A percentile compares a stretch with the other conserved stretches of the same genome.
Conservation (phyloP, 2,329 filamentous ascomycete genomes). For the Epichloe hybrida region DNA sequence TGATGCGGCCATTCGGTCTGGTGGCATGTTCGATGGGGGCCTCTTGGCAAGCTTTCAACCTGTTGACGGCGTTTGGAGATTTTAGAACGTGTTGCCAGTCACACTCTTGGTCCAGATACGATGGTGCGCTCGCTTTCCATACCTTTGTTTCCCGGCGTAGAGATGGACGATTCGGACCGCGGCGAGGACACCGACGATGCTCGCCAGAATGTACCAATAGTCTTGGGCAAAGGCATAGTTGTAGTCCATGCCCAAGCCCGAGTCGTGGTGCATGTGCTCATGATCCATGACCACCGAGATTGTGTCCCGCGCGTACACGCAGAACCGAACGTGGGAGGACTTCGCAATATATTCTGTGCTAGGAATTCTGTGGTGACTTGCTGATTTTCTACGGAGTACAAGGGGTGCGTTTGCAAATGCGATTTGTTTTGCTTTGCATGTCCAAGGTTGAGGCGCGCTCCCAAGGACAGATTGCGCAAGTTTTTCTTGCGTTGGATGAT, state of each 20-base stretch:
- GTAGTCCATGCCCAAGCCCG: constrained; percentile 24
- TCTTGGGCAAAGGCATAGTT: constrained; percentile 39
- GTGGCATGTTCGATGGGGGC: constrained; percentile 36
- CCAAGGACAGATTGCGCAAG: no score
- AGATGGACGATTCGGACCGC: constrained; percentile 29
- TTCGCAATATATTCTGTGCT: background rate
- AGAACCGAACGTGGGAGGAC: background rate
- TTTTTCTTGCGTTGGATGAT: no score
- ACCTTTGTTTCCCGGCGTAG: constrained; percentile 30
- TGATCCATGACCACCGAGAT: constrained; percentile 16
- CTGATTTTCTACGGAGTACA: background rate
- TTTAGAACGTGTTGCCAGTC: background rate
- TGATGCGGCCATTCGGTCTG: constrained; percentile 30
- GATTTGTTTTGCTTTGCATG: background rate
- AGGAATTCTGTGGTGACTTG: background rate
- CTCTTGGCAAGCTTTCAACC: constrained; percentile 31
- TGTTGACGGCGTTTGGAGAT: constrained; percentile 13
- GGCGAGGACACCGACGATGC: constrained; percentile 29
- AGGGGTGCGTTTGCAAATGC: no score
- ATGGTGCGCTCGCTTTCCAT: background rate
- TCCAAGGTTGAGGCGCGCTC: background rate
- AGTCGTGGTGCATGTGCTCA: constrained; percentile 17
- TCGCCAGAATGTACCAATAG: constrained; percentile 47
- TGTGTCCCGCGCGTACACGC: background rate
- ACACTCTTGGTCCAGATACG: background rate